Conservation (phyloP, 768 basidiomycete genomes). For the Rhodotorula graminis region DNA sequence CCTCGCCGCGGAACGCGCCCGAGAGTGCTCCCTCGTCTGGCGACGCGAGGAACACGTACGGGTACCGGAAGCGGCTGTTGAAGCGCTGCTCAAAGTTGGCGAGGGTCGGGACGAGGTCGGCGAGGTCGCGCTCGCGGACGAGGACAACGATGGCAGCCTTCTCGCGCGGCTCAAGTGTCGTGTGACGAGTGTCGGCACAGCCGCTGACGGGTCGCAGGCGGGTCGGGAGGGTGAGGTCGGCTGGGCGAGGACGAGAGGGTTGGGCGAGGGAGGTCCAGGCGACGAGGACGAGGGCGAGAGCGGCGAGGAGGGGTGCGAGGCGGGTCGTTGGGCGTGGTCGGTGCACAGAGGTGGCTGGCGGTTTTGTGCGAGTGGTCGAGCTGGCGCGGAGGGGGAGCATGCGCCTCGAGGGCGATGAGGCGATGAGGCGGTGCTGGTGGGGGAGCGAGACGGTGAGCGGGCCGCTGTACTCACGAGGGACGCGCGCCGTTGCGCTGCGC, state of each 20-base stretch:
- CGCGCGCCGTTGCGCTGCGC: too few relatives aligned
- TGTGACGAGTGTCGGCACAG: constrained; percentile 16
- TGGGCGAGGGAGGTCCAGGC: background rate
- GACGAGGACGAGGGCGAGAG: constrained; percentile 1
- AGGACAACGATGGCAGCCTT: constrained; percentile 38
- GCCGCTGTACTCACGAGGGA: too few relatives aligned
- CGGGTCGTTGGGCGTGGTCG: too few relatives aligned
- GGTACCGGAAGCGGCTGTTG: constrained; percentile 34
- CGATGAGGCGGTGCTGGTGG: background rate
- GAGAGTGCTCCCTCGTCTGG: constrained; percentile 16
- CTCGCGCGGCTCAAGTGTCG: constrained; percentile 20
- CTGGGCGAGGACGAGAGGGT: background rate
- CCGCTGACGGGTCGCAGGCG: constrained; percentile 20
- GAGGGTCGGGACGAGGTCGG: constrained; percentile 35
- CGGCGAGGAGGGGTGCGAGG: background rate
- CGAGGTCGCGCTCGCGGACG: constrained; percentile 31
- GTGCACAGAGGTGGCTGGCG: background rate
- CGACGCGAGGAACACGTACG: constrained; percentile 30
- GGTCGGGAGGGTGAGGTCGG: background rate
- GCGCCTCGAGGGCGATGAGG: background rate
- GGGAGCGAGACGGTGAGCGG: too few relatives aligned
- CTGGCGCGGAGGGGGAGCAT: background rate
- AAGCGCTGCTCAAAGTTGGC: constrained; percentile 36
- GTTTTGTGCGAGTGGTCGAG: background rate
- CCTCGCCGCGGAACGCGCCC: background rate